phyloP scores from a whole-genome alignment of 805 yeast species.

The Candida schatavii region DNA sequence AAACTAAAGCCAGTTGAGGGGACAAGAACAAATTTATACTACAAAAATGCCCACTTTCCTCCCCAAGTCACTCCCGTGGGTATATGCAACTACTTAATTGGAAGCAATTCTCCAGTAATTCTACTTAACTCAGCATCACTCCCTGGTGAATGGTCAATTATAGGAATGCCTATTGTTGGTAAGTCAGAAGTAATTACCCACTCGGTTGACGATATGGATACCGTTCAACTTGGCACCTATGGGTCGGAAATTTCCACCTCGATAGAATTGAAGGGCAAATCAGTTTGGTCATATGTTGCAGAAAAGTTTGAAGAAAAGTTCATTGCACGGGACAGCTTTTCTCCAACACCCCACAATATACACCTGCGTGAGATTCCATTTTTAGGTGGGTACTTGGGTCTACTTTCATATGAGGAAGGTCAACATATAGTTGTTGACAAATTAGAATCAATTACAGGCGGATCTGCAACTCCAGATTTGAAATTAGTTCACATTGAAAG shows the following conservation, averaged over 20 bases:
- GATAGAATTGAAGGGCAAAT: constrained; percentile 10
- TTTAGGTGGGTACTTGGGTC: constrained; percentile 88
- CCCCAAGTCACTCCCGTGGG: constrained; percentile 34
- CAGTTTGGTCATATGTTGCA: constrained; percentile 57
- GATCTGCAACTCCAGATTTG: constrained; percentile 60
- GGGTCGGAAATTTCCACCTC: constrained; percentile 9
- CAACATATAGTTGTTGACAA: constrained; percentile 36
- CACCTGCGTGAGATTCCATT: constrained; percentile 57
- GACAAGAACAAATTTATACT: not conserved
- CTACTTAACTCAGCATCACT: constrained; percentile 73
- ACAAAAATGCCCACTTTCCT: constrained; percentile 11
- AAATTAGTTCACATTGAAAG: constrained; percentile 71
- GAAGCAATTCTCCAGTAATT: constrained; percentile 38
- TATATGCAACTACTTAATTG: constrained; percentile 48
- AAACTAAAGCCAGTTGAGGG: not conserved
- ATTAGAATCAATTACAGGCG: constrained; percentile 35
- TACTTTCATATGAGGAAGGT: constrained; percentile 87
- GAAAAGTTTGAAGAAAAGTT: constrained; percentile 40
- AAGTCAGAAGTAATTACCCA: constrained; percentile 55
- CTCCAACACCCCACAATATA: constrained; percentile 10
- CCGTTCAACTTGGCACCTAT: constrained; percentile 28
- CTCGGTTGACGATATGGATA: constrained; percentile 45
- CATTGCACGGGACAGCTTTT: constrained; percentile 23
- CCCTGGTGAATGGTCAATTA: constrained; percentile 87
- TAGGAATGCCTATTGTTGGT: constrained; percentile 60